A percentile compares a stretch with the other conserved stretches of the same genome.
phyloP scores from a whole-genome alignment of 139 green algal species.

The Zygnema circumcarinatum region DNA sequence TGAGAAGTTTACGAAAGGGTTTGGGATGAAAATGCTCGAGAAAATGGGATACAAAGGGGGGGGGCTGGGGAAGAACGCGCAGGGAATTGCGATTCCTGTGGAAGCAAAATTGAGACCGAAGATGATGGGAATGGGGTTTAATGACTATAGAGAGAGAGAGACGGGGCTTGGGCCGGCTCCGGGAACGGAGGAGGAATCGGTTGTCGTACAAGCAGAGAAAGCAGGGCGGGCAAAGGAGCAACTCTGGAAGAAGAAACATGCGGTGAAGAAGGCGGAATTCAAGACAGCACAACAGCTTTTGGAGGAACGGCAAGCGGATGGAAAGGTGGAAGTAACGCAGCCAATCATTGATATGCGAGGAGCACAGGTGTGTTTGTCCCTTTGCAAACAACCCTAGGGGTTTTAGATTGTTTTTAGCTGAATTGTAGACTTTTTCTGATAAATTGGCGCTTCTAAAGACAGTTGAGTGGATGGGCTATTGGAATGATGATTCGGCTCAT shows the following conservation, averaged over 20 bases:
- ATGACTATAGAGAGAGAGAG: slow-evolving; percentile 59
- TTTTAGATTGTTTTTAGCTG: slow-evolving; percentile 10
- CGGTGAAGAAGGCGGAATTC: slow-evolving; percentile 57
- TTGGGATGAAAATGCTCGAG: slow-evolving; percentile 90
- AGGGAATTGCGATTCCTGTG: slow-evolving; percentile 87
- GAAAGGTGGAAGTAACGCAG: slow-evolving; percentile 15
- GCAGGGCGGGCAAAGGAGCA: slow-evolving; percentile 19
- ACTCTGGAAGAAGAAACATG: slow-evolving; percentile 67
- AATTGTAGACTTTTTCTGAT: no score
- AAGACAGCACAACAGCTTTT: slow-evolving; percentile 86
- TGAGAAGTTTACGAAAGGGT: slow-evolving; percentile 92
- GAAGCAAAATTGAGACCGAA: slow-evolving; percentile 90
- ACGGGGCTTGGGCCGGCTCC: slow-evolving; percentile 30
- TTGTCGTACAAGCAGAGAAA: slow-evolving; percentile 23
- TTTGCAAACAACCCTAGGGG: background rate
- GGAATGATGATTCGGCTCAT: no score
- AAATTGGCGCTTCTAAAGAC: no score
- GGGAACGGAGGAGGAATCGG: slow-evolving; percentile 4
- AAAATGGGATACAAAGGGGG: slow-evolving; percentile 94
- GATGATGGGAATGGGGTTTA: slow-evolving; percentile 92
- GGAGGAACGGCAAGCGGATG: slow-evolving; percentile 31
- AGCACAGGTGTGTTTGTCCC: slow-evolving; percentile 64
- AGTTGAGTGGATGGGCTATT: no score
- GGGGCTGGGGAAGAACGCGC: slow-evolving; percentile 71
- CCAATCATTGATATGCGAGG: slow-evolving; percentile 95